phyloP scores from a whole-genome alignment of 306 rosid species.

The Cucurbita moschata region DNA sequence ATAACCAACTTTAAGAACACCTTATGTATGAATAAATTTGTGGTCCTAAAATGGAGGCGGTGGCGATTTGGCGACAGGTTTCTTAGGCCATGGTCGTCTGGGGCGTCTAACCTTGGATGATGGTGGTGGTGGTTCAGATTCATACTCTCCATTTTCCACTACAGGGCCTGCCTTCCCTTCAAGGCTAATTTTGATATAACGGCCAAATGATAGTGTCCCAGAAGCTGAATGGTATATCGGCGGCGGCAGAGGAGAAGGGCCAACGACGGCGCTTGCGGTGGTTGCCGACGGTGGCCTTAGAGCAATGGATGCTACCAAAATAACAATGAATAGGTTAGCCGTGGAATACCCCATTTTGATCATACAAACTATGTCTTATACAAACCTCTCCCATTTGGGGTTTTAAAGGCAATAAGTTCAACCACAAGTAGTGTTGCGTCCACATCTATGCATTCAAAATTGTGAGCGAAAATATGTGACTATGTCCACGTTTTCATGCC shows the following conservation, averaged over 20 bases:
- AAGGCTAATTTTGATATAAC: background rate
- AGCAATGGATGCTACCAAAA: background rate
- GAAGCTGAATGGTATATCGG: background rate
- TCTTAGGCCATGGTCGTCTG: background rate
- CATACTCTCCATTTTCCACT: no score
- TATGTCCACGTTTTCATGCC: no score
- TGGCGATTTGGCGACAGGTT: background rate
- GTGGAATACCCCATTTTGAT: background rate
- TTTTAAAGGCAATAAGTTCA: no score
- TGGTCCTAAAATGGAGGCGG: background rate
- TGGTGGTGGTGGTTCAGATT: background rate
- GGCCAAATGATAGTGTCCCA: no score
- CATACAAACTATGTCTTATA: background rate
- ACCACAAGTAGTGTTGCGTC: no score
- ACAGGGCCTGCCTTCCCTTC: background rate
- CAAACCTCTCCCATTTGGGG: background rate
- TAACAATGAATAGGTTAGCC: background rate
- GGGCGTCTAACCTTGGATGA: background rate
- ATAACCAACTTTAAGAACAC: no score
- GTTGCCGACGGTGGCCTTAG: background rate
- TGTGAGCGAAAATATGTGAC: no score
- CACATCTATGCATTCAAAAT: no score
- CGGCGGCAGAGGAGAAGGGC: background rate
- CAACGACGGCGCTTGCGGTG: background rate
- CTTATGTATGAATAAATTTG: no score